Conservation (phyloP, 768 basidiomycete genomes). For the Sarcomyxa edulis region DNA sequence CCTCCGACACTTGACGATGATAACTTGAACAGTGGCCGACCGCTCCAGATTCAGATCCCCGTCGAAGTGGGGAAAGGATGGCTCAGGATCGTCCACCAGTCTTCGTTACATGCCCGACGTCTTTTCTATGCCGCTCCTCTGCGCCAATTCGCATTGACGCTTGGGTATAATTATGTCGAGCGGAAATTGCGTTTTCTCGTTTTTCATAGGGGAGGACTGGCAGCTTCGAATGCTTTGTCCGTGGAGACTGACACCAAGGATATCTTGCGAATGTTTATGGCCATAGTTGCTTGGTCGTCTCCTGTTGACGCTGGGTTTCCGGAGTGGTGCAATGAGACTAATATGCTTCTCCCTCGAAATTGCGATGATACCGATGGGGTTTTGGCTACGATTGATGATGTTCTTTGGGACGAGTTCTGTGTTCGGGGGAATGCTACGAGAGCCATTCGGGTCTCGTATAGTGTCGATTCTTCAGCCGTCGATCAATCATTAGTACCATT, state of each 20-base stretch:
- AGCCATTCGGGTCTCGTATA: too few relatives aligned
- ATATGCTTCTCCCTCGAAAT: slow-evolving; percentile 1
- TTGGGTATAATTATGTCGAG: slow-evolving; percentile 6
- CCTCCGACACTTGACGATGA: too few relatives aligned
- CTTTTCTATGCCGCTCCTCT: slow-evolving; percentile 8
- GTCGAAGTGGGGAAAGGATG: slow-evolving; percentile 12
- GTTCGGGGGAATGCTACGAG: neutral
- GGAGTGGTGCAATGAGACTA: slow-evolving; percentile 3
- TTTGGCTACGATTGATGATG: neutral
- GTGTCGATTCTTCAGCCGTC: too few relatives aligned
- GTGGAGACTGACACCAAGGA: neutral
- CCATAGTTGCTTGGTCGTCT: slow-evolving; percentile 8
- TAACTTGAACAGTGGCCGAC: too few relatives aligned
- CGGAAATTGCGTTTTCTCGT: slow-evolving; percentile 9
- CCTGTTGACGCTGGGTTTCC: slow-evolving; percentile 9
- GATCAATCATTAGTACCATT: too few relatives aligned
- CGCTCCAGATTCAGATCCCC: slow-evolving; percentile 7
- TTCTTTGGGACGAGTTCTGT: neutral
- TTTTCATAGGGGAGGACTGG: slow-evolving; percentile 12
- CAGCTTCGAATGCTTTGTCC: slow-evolving; percentile 1
- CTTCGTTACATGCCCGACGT: slow-evolving; percentile 9
- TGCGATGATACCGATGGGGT: neutral
- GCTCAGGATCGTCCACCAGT: slow-evolving; percentile 7
- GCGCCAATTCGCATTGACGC: slow-evolving; percentile 8
- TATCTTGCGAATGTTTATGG: slow-evolving; percentile 4